A percentile compares a stretch with the other conserved stretches of the same genome.
Evolutionary conservation across 106 monocot species (phyloP).

Genomic region (Acanthochlamys bracteata): DNA sequence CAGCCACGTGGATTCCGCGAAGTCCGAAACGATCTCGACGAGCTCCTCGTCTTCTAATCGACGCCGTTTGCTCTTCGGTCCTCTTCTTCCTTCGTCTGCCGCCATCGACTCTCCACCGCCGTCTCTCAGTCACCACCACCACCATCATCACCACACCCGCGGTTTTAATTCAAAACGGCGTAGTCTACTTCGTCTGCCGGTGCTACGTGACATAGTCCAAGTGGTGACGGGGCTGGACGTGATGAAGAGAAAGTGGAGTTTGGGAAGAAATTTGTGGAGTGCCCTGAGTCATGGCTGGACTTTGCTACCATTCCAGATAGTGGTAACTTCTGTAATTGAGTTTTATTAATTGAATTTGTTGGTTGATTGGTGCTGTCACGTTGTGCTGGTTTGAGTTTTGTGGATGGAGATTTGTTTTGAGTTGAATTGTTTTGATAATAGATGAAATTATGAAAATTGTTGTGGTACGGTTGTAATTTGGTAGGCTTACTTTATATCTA

Average conservation of each 20-base stretch:
- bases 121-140: conserved; percentile 17
- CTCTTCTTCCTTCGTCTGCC: conserved; percentile 14
- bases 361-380: too few relatives aligned
- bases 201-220: not conserved
- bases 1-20: conserved; percentile 33
- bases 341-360: not conserved
- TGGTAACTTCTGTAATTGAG: conserved; percentile 6
- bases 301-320: conserved; percentile 20
- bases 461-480: too few relatives aligned
- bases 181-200: conserved; percentile 7
- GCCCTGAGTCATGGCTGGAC: conserved; percentile 34
- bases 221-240: not conserved
- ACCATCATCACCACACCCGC: not conserved
- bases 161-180: conserved; percentile 14
- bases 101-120: conserved; percentile 30
- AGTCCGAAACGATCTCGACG: conserved; percentile 31
- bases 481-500: too few relatives aligned
- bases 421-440: too few relatives aligned
- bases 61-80: conserved; percentile 37
- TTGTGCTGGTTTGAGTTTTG: too few relatives aligned
- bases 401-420: too few relatives aligned
- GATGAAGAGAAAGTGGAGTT: conserved; percentile 20
- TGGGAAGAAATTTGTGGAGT: conserved; percentile 14
- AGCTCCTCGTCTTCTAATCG: conserved; percentile 30
- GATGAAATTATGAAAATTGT: too few relatives aligned